Percentiles rank a stretch among this genome's conserved stretches.
These are phyloP conservation scores for Colletotrichum salicis DNA, from an alignment of 2,329 filamentous ascomycete genomes.

Conservation along the genomic window DNA sequence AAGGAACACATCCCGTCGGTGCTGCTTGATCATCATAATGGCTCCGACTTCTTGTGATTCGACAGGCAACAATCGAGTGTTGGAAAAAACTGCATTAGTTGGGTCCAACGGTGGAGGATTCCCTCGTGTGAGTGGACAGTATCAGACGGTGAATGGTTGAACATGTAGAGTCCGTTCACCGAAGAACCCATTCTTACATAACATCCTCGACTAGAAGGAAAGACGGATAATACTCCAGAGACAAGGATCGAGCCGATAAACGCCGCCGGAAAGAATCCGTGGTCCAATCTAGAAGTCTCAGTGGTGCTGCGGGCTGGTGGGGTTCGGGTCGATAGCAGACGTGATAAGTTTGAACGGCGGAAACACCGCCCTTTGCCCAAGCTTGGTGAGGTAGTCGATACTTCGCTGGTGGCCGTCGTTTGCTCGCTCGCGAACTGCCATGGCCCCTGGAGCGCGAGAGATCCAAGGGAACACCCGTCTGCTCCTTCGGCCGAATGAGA, in stretches of 20 bases:
- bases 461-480: neutral
- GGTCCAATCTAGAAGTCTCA: slow-evolving; percentile 10
- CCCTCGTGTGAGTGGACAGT: neutral
- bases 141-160: neutral
- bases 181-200: neutral
- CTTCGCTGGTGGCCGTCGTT: neutral
- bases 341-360: slow-evolving; percentile 23
- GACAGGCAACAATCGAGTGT: slow-evolving; percentile 2
- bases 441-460: neutral
- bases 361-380: slow-evolving; percentile 3
- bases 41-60: slow-evolving; percentile 20
- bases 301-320: slow-evolving; percentile 10
- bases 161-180: neutral
- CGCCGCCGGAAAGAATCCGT: neutral
- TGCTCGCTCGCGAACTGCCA: neutral
- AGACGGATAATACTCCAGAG: neutral
- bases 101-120: neutral
- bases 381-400: slow-evolving; percentile 4
- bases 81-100: slow-evolving; percentile 1
- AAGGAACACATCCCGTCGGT: neutral
- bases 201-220: neutral
- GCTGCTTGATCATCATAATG: slow-evolving; percentile 9
- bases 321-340: slow-evolving; percentile 15
- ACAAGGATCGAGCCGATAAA: neutral
- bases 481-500: slow-evolving; percentile 13